These are phyloP conservation scores for Rhododendron griersonianum DNA, from an alignment of 148 eudicot species.

Conservation along the genomic window DNA sequence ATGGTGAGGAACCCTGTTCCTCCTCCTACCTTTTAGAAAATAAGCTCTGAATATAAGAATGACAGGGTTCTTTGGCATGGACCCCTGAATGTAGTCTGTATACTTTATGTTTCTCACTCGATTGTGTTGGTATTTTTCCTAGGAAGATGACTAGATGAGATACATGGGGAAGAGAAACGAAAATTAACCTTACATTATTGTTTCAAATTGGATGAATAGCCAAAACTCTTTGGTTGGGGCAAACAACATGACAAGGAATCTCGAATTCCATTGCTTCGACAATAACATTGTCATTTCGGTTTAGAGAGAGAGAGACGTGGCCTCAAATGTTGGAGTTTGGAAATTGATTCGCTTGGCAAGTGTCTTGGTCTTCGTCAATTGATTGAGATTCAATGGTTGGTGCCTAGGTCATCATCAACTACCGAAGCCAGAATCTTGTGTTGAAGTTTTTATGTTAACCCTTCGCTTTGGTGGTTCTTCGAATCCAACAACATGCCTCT, in stretches of 20 bases:
- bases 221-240: neutral
- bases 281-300: neutral
- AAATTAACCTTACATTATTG: neutral
- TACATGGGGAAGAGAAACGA: neutral
- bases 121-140: neutral
- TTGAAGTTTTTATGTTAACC: neutral
- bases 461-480: neutral
- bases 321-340: neutral
- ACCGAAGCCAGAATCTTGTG: neutral
- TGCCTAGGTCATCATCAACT: neutral
- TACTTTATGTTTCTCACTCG: neutral
- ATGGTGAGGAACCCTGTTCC: slow-evolving; percentile 42
- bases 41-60: neutral
- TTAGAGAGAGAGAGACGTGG: neutral
- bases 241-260: neutral
- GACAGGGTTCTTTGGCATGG: neutral
- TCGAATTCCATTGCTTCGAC: neutral
- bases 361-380: neutral
- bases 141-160: neutral
- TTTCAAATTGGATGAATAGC: neutral
- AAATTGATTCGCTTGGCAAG: neutral
- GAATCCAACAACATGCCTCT: neutral
- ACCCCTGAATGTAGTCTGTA: neutral
- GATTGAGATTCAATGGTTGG: neutral
- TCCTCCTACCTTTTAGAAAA: neutral